Percentiles rank a stretch among this genome's conserved stretches.
phyloP scores from a whole-genome alignment of 176 grass and related monocot species.

The Otatea glauca region DNA sequence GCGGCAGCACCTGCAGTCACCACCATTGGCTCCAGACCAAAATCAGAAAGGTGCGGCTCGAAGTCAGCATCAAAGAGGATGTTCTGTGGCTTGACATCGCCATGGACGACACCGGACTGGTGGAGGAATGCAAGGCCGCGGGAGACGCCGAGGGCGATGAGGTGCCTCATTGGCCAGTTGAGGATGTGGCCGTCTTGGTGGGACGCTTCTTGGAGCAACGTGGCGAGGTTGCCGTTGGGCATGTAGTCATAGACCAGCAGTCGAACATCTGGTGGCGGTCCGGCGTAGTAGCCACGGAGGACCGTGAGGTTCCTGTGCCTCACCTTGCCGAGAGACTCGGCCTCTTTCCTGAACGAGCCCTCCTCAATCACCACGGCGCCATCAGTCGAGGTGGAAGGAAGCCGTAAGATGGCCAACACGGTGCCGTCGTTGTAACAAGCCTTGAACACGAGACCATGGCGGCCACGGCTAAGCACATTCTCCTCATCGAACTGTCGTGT shows the following conservation, averaged over 20 bases:
- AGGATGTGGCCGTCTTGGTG: constrained; percentile 97
- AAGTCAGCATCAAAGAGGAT: constrained; percentile 96
- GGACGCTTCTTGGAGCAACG: constrained; percentile 91
- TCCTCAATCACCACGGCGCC: constrained; percentile 92
- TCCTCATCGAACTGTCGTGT: constrained; percentile 93
- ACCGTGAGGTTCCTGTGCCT: constrained; percentile 97
- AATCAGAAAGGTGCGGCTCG: constrained; percentile 94
- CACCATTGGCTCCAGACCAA: constrained; percentile 90
- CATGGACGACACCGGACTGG: constrained; percentile 84
- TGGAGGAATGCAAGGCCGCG: constrained; percentile 86
- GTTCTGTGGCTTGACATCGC: constrained; percentile 93
- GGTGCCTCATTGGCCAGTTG: constrained; percentile 98
- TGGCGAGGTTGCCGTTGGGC: constrained; percentile 97
- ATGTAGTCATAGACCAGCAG: constrained; percentile 97
- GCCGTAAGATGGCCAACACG: constrained; percentile 80
- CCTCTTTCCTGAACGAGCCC: constrained; percentile 92
- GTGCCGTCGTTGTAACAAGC: constrained; percentile 93
- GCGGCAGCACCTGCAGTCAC: constrained; percentile 82
- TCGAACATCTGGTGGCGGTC: constrained; percentile 90
- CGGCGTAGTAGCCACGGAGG: constrained; percentile 93
- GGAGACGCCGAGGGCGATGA: constrained; percentile 91
- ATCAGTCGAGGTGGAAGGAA: constrained; percentile 83
- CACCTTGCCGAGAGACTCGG: constrained; percentile 88
- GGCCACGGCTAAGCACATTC: constrained; percentile 91
- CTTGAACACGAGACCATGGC: constrained; percentile 97